Percentiles rank a stretch among this genome's conserved stretches.
Conservation (phyloP, 495 filamentous ascomycete genomes). For the Massariosphaeria phaeospora region DNA sequence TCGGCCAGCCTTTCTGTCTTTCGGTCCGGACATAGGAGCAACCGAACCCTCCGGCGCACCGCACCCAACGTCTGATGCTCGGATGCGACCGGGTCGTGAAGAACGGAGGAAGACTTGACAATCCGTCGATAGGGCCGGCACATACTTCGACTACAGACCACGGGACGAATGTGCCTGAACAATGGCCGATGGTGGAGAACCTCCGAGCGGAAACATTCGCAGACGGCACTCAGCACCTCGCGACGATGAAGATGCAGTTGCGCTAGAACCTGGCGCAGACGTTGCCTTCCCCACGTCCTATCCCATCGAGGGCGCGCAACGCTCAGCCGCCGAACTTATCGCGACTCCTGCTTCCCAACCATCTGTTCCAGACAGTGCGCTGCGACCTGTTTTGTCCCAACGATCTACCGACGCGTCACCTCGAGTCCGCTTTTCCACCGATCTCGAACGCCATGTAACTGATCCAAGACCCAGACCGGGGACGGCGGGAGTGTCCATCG, state of each 20-base stretch:
- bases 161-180: neutral
- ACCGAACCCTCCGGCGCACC: too few species aligned
- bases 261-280: neutral
- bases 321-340: constrained; percentile 2
- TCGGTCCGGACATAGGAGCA: too few species aligned
- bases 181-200: constrained; percentile 24
- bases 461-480: constrained; percentile 8
- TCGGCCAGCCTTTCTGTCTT: too few species aligned
- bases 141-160: too few species aligned
- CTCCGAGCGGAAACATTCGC: constrained; percentile 20
- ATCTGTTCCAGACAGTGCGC: constrained; percentile 12
- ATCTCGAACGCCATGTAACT: constrained; percentile 22
- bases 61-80: too few species aligned
- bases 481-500: constrained; percentile 6
- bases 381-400: constrained; percentile 15
- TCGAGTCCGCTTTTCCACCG: constrained; percentile 34
- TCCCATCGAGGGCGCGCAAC: constrained; percentile 1
- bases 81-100: too few species aligned
- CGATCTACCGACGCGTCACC: constrained; percentile 20
- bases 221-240: constrained; percentile 17
- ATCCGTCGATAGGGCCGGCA: too few species aligned
- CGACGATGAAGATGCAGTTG: constrained; percentile 17
- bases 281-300: constrained; percentile 3
- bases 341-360: constrained; percentile 16
- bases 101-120: too few species aligned